Conservation (phyloP, 2,329 filamentous ascomycete genomes). For the Aureobasidium namibiae region DNA sequence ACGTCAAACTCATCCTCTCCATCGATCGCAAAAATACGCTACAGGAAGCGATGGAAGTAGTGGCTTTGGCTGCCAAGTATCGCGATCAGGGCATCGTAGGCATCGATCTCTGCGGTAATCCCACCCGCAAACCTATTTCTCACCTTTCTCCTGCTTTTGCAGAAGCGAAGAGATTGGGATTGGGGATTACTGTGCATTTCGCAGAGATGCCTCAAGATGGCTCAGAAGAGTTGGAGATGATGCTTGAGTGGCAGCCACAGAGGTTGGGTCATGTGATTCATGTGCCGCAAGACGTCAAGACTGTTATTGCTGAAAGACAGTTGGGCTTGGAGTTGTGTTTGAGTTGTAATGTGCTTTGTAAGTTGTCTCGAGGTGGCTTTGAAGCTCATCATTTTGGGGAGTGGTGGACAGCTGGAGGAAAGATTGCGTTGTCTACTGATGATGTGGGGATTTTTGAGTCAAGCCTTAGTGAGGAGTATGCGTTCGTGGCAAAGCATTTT, state of each 20-base stretch:
- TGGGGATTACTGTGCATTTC: slow-evolving; percentile 69
- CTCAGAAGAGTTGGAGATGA: slow-evolving; percentile 51
- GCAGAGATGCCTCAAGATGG: slow-evolving; percentile 57
- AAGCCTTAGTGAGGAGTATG: slow-evolving; percentile 67
- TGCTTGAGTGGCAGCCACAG: slow-evolving; percentile 59
- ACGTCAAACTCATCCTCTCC: slow-evolving; percentile 61
- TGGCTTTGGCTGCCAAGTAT: slow-evolving; percentile 55
- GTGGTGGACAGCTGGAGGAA: slow-evolving; percentile 53
- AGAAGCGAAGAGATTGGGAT: slow-evolving; percentile 44
- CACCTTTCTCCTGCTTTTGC: slow-evolving; percentile 53
- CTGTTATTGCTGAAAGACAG: slow-evolving; percentile 22
- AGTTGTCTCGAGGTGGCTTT: slow-evolving; percentile 59
- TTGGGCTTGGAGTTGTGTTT: slow-evolving; percentile 69
- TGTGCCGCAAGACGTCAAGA: background rate
- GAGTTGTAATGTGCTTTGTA: slow-evolving; percentile 71
- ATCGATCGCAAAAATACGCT: slow-evolving; percentile 59
- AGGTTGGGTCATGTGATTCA: slow-evolving; percentile 68
- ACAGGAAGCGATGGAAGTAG: slow-evolving; percentile 53
- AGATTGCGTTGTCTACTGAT: slow-evolving; percentile 68
- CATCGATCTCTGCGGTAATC: slow-evolving; percentile 73
- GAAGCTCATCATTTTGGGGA: slow-evolving; percentile 68
- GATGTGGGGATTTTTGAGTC: slow-evolving; percentile 78
- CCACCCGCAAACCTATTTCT: slow-evolving; percentile 52
- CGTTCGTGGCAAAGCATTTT: slow-evolving; percentile 64
- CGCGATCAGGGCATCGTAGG: slow-evolving; percentile 54